Evolutionary conservation across 305 asterid genomes (phyloP).

Genomic region (Salvia sclarea): DNA sequence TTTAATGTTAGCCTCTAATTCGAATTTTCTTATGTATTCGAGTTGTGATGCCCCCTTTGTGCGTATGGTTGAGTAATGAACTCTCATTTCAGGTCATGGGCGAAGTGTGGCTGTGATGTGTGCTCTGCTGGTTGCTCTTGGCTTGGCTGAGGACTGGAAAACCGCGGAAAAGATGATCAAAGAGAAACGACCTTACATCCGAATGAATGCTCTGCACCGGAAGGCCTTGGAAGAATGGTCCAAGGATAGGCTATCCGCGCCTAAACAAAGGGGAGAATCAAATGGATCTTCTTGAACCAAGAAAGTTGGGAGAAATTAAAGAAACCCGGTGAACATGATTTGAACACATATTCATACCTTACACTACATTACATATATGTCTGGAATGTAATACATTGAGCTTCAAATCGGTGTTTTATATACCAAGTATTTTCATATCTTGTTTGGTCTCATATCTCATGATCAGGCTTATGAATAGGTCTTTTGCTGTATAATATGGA

Average conservation of each 20-base stretch:
- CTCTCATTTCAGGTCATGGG: conserved; percentile 68
- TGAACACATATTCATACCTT: no score
- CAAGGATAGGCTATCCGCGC: conserved; percentile 54
- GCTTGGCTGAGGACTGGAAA: conserved; percentile 89
- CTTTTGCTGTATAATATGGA: no score
- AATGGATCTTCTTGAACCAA: no score
- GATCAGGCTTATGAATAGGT: no score
- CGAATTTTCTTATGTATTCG: not conserved
- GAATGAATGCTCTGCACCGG: conserved; percentile 74
- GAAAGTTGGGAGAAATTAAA: no score
- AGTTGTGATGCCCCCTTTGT: not conserved
- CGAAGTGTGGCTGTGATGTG: conserved; percentile 95
- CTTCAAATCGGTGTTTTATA: no score
- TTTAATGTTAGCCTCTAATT: not conserved
- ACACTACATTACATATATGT: no score
- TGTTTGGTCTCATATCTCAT: no score
- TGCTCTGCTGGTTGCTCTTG: conserved; percentile 83
- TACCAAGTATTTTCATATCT: no score
- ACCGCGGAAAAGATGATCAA: conserved; percentile 72
- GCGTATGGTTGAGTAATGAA: not conserved
- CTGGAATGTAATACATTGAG: no score
- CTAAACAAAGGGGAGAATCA: conserved; percentile 39
- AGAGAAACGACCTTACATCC: conserved; percentile 68
- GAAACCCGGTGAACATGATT: no score
- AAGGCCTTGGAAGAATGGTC: conserved; percentile 92